These are phyloP conservation scores for Rhipidocladum racemiflorum DNA, from an alignment of 176 grass and related monocot genomes.

Conservation along the genomic window DNA sequence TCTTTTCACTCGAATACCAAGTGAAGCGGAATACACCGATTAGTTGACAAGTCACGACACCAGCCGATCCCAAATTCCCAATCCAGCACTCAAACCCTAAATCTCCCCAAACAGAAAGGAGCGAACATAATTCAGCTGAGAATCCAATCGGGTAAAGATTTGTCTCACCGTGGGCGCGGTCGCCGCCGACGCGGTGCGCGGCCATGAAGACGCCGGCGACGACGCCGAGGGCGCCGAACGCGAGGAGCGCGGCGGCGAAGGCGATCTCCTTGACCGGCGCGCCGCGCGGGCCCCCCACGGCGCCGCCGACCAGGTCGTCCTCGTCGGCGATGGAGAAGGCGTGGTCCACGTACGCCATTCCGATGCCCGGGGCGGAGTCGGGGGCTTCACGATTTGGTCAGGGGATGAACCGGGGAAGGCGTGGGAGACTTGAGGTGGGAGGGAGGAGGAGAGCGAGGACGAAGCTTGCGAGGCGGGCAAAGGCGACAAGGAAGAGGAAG, in stretches of 20 bases:
- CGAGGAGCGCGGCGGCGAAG: slow-evolving; percentile 74
- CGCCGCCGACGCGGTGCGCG: slow-evolving; percentile 74
- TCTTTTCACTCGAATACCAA: neutral
- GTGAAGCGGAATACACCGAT: neutral
- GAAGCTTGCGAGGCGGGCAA: slow-evolving; percentile 47
- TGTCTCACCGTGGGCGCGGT: slow-evolving; percentile 73
- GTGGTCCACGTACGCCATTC: slow-evolving; percentile 99
- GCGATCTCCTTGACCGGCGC: slow-evolving; percentile 98
- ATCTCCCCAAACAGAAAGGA: neutral
- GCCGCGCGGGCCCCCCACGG: slow-evolving; percentile 44
- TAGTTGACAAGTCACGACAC: neutral
- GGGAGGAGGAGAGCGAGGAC: slow-evolving; percentile 25
- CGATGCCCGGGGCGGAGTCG: neutral
- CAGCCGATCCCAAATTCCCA: neutral
- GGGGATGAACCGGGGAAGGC: neutral
- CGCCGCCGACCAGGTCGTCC: slow-evolving; percentile 74
- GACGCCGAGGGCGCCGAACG: slow-evolving; percentile 67
- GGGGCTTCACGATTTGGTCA: slow-evolving; percentile 1
- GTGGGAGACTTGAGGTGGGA: neutral
- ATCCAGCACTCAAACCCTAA: neutral
- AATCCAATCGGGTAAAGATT: too few relatives aligned
- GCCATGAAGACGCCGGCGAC: slow-evolving; percentile 69
- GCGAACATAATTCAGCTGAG: neutral
- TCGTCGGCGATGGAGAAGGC: slow-evolving; percentile 95
- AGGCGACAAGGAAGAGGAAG: slow-evolving; percentile 22